phyloP scores from a whole-genome alignment of 2,329 filamentous ascomycete genomes.

The Pseudofabraea citricarpa region DNA sequence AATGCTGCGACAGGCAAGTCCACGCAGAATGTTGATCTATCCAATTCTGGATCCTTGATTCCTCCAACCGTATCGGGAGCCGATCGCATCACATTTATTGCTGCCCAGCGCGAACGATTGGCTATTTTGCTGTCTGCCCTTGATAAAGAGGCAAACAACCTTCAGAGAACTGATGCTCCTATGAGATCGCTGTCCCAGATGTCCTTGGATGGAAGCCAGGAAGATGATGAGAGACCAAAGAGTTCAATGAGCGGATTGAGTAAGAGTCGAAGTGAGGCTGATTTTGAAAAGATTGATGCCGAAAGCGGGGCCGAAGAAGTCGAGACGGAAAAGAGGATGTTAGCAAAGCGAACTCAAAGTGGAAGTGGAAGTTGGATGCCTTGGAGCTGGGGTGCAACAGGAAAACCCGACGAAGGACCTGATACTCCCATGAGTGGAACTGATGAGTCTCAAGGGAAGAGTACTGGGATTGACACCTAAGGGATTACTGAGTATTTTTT shows the following conservation, averaged over 20 bases:
- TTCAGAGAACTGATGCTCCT: slow-evolving; percentile 36
- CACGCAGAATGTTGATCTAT: slow-evolving; percentile 38
- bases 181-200: slow-evolving; percentile 17
- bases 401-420: slow-evolving; percentile 6
- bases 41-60: slow-evolving; percentile 59
- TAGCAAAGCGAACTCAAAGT: slow-evolving; percentile 24
- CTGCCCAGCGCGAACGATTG: slow-evolving; percentile 74
- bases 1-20: slow-evolving; percentile 19
- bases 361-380: slow-evolving; percentile 41
- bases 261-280: slow-evolving; percentile 80
- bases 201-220: slow-evolving; percentile 24
- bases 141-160: slow-evolving; percentile 68
- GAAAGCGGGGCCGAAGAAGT: slow-evolving; percentile 60
- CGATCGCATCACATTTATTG: slow-evolving; percentile 70
- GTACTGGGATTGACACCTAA: slow-evolving; percentile 2
- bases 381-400: slow-evolving; percentile 38
- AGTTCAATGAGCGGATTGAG: slow-evolving; percentile 50
- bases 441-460: background rate
- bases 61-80: slow-evolving; percentile 63
- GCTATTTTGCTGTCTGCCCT: slow-evolving; percentile 70
- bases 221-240: slow-evolving; percentile 19
- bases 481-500: background rate
- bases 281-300: slow-evolving; percentile 84
- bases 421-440: background rate
- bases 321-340: slow-evolving; percentile 23